Evolutionary conservation across 2,329 filamentous ascomycete genomes (phyloP).

Genomic region (Blastomyces emzantsi): DNA sequence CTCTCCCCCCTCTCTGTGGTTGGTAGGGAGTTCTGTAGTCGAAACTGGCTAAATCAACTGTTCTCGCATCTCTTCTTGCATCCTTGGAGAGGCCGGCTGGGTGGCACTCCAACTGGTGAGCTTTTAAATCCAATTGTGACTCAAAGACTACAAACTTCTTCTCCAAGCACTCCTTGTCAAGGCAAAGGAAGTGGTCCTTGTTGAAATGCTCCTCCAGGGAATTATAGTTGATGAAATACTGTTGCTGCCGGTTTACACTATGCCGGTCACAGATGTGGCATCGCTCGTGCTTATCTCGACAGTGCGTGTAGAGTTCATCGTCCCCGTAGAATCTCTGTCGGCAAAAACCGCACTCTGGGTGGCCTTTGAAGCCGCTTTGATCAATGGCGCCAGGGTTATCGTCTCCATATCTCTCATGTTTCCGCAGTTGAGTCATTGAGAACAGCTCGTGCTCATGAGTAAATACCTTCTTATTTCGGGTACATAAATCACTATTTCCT

Average conservation of each 20-base stretch:
- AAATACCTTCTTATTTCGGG: conserved; percentile 94
- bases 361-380: conserved; percentile 92
- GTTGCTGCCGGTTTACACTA: conserved; percentile 56
- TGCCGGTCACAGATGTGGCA: conserved; percentile 86
- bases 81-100: conserved; percentile 73
- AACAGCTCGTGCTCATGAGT: conserved; percentile 97
- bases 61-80: conserved; percentile 67
- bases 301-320: conserved; percentile 90
- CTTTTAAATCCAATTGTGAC: conserved; percentile 89
- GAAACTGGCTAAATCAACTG: conserved; percentile 81
- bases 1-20: conserved; percentile 49
- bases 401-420: conserved; percentile 84
- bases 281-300: conserved; percentile 84
- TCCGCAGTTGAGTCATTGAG: conserved; percentile 66
- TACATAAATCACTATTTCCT: conserved; percentile 62
- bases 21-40: conserved; percentile 67
- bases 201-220: conserved; percentile 78
- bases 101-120: conserved; percentile 79
- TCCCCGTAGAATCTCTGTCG: conserved; percentile 87
- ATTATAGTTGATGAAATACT: conserved; percentile 87
- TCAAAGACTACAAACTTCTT: conserved; percentile 98
- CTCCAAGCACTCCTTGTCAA: conserved; percentile 78
- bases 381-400: conserved; percentile 81
- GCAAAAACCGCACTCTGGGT: conserved; percentile 92
- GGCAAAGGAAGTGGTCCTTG: conserved; percentile 76